phyloP scores from a whole-genome alignment of 1,139 yeast genomes.

The Debaryomycetaceae sp. region DNA sequence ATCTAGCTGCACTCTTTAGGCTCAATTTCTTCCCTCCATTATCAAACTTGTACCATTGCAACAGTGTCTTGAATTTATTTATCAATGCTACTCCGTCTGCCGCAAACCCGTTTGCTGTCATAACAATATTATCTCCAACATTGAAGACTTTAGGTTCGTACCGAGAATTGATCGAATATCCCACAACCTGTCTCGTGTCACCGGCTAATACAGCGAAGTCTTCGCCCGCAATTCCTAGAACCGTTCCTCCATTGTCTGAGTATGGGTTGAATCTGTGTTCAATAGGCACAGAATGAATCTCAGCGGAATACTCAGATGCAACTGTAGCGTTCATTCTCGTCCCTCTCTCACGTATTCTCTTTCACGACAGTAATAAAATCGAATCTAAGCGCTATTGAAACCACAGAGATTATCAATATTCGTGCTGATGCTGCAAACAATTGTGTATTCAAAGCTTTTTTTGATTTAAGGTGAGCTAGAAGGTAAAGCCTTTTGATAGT shows the following conservation, averaged over 20 bases:
- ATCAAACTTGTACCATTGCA: slow-evolving; percentile 93
- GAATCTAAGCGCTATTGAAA: background rate
- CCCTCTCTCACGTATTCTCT: background rate
- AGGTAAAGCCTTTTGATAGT: background rate
- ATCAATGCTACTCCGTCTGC: slow-evolving; percentile 92
- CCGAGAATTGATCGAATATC: slow-evolving; percentile 90
- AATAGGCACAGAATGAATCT: slow-evolving; percentile 59
- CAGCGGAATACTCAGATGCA: slow-evolving; percentile 60
- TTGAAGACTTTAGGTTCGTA: slow-evolving; percentile 88
- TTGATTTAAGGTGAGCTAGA: background rate
- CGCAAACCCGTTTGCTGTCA: slow-evolving; percentile 94
- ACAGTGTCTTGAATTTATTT: slow-evolving; percentile 68
- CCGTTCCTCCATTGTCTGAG: slow-evolving; percentile 96
- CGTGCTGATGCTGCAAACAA: background rate
- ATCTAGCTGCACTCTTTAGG: slow-evolving; percentile 78
- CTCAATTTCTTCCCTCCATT: slow-evolving; percentile 69
- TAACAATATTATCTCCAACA: slow-evolving; percentile 82
- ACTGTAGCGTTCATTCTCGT: slow-evolving; percentile 38
- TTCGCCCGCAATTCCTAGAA: slow-evolving; percentile 94
- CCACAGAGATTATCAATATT: background rate
- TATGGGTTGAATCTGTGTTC: slow-evolving; percentile 96
- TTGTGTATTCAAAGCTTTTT: background rate
- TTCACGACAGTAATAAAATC: background rate
- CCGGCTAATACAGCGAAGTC: slow-evolving; percentile 97
- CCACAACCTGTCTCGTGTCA: slow-evolving; percentile 94